Conservation (phyloP, 371 early-diverging fungal species). For the Fennellomyces sp. region DNA sequence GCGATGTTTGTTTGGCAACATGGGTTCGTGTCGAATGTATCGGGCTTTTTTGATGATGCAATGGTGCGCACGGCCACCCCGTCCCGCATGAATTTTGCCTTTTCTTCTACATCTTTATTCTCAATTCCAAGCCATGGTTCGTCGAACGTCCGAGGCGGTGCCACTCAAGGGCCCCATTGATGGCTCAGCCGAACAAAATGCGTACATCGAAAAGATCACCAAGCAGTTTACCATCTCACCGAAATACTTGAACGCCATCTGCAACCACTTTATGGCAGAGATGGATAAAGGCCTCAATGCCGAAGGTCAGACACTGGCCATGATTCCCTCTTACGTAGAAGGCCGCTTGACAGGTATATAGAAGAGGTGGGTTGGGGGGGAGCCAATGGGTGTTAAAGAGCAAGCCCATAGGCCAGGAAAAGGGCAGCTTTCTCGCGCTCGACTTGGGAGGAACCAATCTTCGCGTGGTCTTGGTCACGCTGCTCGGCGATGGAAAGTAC, state of each 20-base stretch:
- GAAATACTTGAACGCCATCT: conserved; percentile 63
- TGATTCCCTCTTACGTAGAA: conserved; percentile 81
- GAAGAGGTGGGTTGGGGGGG: no score
- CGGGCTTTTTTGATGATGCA: no score
- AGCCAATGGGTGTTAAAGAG: not conserved
- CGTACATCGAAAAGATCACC: conserved; percentile 47
- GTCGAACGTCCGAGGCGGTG: conserved; percentile 16
- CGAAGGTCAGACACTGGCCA: conserved; percentile 68
- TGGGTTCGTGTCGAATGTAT: no score
- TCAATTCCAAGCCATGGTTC: conserved; percentile 3
- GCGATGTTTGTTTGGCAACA: no score
- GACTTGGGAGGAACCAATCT: conserved; percentile 97
- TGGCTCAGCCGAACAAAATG: conserved; percentile 53
- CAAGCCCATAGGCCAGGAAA: conserved; percentile 67
- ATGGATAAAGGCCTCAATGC: conserved; percentile 75
- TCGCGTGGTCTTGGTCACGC: conserved; percentile 84
- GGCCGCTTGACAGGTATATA: conserved; percentile 51
- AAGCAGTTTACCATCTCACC: conserved; percentile 62
- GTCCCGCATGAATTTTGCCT: conserved; percentile 9
- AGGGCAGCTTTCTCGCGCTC: conserved; percentile 85
- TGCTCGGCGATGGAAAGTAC: conserved; percentile 77
- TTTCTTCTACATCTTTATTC: not conserved
- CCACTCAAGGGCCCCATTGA: conserved; percentile 21
- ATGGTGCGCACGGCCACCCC: no score
- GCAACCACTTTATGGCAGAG: conserved; percentile 67